phyloP scores from a whole-genome alignment of 805 yeast genomes.

The Candida khao-thaluensis region DNA sequence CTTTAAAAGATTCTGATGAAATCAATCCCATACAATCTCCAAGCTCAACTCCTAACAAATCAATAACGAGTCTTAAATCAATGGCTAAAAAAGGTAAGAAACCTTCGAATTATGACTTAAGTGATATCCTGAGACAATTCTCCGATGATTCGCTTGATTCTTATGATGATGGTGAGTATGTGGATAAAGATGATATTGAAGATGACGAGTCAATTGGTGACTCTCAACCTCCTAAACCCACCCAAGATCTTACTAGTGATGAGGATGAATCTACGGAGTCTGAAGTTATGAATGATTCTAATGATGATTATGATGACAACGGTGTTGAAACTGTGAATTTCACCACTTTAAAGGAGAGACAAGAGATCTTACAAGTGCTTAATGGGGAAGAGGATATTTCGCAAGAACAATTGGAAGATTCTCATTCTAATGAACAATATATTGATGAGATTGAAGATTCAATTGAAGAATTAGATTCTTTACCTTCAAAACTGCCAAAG shows the following conservation, averaged over 20 bases:
- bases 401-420: too few species aligned
- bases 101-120: slow-evolving; percentile 4
- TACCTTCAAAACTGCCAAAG: slow-evolving; percentile 8
- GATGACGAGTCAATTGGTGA: neutral
- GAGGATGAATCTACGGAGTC: neutral
- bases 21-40: neutral
- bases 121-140: slow-evolving; percentile 6
- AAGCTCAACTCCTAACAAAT: neutral
- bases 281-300: slow-evolving; percentile 3
- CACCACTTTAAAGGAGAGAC: neutral
- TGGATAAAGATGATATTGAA: neutral
- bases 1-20: slow-evolving; percentile 2
- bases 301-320: slow-evolving; percentile 1
- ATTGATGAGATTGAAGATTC: neutral
- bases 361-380: neutral
- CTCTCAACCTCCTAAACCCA: slow-evolving; percentile 3
- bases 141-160: slow-evolving; percentile 6
- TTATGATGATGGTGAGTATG: slow-evolving; percentile 1
- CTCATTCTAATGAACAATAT: neutral
- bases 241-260: neutral
- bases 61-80: neutral
- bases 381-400: neutral
- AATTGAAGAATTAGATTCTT: neutral
- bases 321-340: neutral
- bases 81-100: neutral